Evolutionary conservation across 2,329 filamentous ascomycete species (phyloP).

Genomic region (Trichoderma arundinaceum): DNA sequence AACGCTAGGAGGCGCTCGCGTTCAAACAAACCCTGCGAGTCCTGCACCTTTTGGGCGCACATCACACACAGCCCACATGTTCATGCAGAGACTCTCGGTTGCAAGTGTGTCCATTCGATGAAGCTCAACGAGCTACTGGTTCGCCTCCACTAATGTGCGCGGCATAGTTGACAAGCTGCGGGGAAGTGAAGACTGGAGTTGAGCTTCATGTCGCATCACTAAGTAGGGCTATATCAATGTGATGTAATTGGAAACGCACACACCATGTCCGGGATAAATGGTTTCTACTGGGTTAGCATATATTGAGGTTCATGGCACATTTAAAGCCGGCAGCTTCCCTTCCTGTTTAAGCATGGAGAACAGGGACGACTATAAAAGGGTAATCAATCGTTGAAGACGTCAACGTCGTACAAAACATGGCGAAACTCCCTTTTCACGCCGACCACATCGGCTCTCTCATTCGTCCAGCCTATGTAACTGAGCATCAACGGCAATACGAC

Average conservation of each 20-base stretch:
- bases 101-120: not conserved
- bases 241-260: not conserved
- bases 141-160: not conserved
- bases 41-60: not conserved
- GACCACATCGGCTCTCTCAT: conserved; percentile 76
- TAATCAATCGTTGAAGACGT: not conserved
- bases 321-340: not conserved
- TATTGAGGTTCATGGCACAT: not conserved
- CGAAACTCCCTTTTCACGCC: conserved; percentile 65
- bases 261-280: not conserved
- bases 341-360: not conserved
- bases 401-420: conserved; percentile 33
- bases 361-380: not conserved
- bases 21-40: not conserved
- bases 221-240: not conserved
- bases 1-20: not conserved
- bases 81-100: not conserved
- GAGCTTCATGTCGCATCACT: conserved; percentile 1
- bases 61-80: conserved; percentile 15
- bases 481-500: conserved; percentile 56
- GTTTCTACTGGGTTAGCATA: not conserved
- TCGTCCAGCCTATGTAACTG: conserved; percentile 66
- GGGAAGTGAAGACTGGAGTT: conserved; percentile 1
- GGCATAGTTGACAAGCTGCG: conserved; percentile 1
- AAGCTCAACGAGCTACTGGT: not conserved